These are phyloP conservation scores for Cordyceps tenuipes DNA, from an alignment of 2,329 filamentous ascomycete species.

Conservation along the genomic window DNA sequence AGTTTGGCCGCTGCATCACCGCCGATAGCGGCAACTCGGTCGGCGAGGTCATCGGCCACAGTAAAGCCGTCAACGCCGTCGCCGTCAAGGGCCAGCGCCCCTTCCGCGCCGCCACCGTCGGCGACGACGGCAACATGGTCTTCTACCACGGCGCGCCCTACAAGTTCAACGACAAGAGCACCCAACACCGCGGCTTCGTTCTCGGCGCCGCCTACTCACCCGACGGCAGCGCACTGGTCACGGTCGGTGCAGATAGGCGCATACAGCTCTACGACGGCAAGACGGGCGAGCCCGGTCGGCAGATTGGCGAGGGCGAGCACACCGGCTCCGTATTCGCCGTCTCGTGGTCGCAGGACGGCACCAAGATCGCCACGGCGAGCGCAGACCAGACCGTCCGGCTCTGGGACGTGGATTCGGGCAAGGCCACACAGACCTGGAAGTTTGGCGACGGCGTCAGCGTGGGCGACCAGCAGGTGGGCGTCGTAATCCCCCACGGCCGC, in stretches of 20 bases:
- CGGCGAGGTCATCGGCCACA: slow-evolving; percentile 88
- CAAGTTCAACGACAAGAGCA: slow-evolving; percentile 82
- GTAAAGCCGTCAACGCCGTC: slow-evolving; percentile 82
- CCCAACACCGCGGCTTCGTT: slow-evolving; percentile 81
- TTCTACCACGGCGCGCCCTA: slow-evolving; percentile 94
- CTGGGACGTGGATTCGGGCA: slow-evolving; percentile 80
- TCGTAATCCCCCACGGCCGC: slow-evolving; percentile 78
- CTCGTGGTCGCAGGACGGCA: slow-evolving; percentile 82
- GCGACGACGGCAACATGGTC: slow-evolving; percentile 81
- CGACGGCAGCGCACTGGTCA: slow-evolving; percentile 73
- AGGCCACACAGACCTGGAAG: slow-evolving; percentile 72
- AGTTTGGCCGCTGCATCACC: slow-evolving; percentile 89
- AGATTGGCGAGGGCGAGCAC: slow-evolving; percentile 78
- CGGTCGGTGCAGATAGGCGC: slow-evolving; percentile 82
- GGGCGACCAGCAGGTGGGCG: slow-evolving; percentile 83
- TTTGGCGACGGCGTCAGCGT: slow-evolving; percentile 73
- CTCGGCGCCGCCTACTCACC: slow-evolving; percentile 84
- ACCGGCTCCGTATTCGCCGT: slow-evolving; percentile 89
- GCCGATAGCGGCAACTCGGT: slow-evolving; percentile 94
- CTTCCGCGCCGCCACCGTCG: slow-evolving; percentile 82
- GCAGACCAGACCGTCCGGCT: slow-evolving; percentile 91
- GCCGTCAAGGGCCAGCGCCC: slow-evolving; percentile 84
- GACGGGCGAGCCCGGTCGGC: slow-evolving; percentile 72
- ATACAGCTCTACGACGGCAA: slow-evolving; percentile 97
- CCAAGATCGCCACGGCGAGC: slow-evolving; percentile 79